These are phyloP conservation scores for Ramalina intermedia DNA, from an alignment of 495 filamentous ascomycete species.

Conservation along the genomic window DNA sequence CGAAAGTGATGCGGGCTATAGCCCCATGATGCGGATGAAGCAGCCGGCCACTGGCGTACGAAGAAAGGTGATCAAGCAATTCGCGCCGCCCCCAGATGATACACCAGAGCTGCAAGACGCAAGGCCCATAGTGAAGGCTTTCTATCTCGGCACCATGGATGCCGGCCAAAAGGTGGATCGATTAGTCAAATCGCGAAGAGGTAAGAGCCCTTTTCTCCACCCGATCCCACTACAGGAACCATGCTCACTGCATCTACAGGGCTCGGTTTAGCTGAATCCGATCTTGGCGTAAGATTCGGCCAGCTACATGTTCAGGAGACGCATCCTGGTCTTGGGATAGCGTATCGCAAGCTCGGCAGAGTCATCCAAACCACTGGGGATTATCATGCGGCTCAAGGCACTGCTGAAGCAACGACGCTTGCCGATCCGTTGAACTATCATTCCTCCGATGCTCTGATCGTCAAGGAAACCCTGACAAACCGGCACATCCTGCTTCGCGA, in stretches of 20 bases:
- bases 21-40: slow-evolving; percentile 85
- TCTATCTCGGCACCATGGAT: slow-evolving; percentile 93
- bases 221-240: neutral
- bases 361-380: slow-evolving; percentile 86
- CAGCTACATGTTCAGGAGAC: slow-evolving; percentile 78
- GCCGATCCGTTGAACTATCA: slow-evolving; percentile 92
- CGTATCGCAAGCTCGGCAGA: slow-evolving; percentile 90
- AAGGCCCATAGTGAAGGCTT: slow-evolving; percentile 81
- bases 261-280: slow-evolving; percentile 81
- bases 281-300: slow-evolving; percentile 79
- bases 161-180: slow-evolving; percentile 88
- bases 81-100: slow-evolving; percentile 93
- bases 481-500: slow-evolving; percentile 96
- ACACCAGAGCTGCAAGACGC: slow-evolving; percentile 87
- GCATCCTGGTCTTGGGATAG: slow-evolving; percentile 71
- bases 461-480: slow-evolving; percentile 98
- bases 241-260: slow-evolving; percentile 31
- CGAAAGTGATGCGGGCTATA: slow-evolving; percentile 96
- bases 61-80: slow-evolving; percentile 93
- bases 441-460: slow-evolving; percentile 90
- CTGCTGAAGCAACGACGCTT: slow-evolving; percentile 87
- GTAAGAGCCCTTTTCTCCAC: slow-evolving; percentile 33
- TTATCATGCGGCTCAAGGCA: slow-evolving; percentile 93
- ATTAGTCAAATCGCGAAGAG: slow-evolving; percentile 80
- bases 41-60: slow-evolving; percentile 94